Evolutionary conservation across 1,284 basidiomycete genomes (phyloP), one percentile per base, ranked within the genome.

Genomic region (Leccinum griseonigrum): DNA sequence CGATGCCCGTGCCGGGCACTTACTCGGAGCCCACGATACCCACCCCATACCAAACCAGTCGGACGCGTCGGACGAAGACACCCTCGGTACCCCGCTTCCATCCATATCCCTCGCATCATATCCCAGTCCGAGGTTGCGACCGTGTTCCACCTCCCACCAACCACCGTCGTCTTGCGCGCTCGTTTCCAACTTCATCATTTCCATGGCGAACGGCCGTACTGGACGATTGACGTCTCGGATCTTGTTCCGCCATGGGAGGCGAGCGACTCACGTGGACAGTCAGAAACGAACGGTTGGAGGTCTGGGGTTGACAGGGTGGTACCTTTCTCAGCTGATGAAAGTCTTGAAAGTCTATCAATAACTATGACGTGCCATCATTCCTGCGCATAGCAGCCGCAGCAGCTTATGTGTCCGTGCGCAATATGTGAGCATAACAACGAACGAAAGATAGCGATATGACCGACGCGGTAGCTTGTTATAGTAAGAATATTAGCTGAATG

Each of bases 241-340:
- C 76, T 90, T 50, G 79, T 86, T 14, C 60, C 60, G 8, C 58
- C 62, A 11, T 63, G 67, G 59, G 62, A 63, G 55, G 62, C 65
- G 34, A 52, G 36, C 57, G 68, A 74, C 60, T 63, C 67, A 38
- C 63, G 68, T 40, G 70, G 70, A 56, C 71, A 67, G 18, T 71
- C 74, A 50, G 74, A 74, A 51, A 61, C 65, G 29, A 54, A 48
- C 48, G 74, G 75, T 51, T 91, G 13, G 88, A 92, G 68, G 83
- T 92, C 22, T 93, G 91, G 90, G 91, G 0, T 75, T 93, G 68
- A 91, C 91, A 31, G 91, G 90, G 32, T 92, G 90, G 90, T 92
- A 91, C 75, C 77, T 91, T 55, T 83, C 81, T 54, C 67, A 84
- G 53, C 75, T 92, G 50, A 74, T 75, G 72, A 73, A 62, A 58